Evolutionary conservation across 2,329 filamentous ascomycete species (phyloP).

Genomic region (Cryphonectria parasitica): DNA sequence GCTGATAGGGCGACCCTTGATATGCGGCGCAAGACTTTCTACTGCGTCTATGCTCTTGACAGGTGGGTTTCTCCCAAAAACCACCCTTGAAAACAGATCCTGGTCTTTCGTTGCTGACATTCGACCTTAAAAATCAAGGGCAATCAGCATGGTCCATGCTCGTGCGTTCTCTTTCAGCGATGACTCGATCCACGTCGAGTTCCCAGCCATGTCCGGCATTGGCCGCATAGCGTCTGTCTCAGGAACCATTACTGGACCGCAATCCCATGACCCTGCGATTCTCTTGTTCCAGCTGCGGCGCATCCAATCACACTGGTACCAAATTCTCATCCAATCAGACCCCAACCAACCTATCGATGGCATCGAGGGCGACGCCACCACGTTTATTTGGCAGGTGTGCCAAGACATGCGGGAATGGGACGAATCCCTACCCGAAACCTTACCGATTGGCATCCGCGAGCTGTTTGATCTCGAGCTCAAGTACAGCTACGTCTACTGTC

Average conservation of each 20-base stretch:
- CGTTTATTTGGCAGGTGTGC: conserved; percentile 77
- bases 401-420: conserved; percentile 81
- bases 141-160: conserved; percentile 86
- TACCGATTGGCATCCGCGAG: conserved; percentile 68
- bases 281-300: conserved; percentile 83
- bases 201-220: conserved; percentile 61
- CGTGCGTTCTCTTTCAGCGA: conserved; percentile 93
- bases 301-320: conserved; percentile 87
- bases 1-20: conserved; percentile 73
- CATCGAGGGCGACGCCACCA: conserved; percentile 57
- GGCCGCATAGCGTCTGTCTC: conserved; percentile 48
- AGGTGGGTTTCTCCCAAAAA: conserved; percentile 55
- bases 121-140: conserved; percentile 55
- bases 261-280: conserved; percentile 69
- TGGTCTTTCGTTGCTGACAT: conserved; percentile 30
- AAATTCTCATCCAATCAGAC: conserved; percentile 81
- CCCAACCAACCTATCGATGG: conserved; percentile 61
- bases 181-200: conserved; percentile 79
- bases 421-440: conserved; percentile 69
- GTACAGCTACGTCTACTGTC: conserved; percentile 88
- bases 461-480: conserved; percentile 86
- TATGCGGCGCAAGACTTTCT: conserved; percentile 80
- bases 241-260: conserved; percentile 49
- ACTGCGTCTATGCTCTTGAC: conserved; percentile 88
- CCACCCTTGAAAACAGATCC: not conserved